Percentiles rank a stretch among this genome's conserved stretches.
Conservation (phyloP, 768 basidiomycete genomes). For the Coprinopsis sp. region DNA sequence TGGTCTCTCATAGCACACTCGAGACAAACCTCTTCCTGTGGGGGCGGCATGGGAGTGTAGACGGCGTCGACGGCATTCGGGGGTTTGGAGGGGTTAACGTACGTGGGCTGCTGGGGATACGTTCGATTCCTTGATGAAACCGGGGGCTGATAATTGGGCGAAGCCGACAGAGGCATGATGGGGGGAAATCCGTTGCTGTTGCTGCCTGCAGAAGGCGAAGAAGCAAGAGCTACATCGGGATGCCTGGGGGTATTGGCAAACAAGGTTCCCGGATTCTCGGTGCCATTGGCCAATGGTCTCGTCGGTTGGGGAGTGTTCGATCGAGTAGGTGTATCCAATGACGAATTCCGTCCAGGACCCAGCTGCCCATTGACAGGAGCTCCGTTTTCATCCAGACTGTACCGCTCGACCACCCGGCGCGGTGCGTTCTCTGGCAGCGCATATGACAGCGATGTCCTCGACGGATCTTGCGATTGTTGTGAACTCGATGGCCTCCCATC, state of each 20-base stretch:
- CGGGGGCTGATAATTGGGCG: conserved; percentile 57
- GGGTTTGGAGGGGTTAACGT: conserved; percentile 53
- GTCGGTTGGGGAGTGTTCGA: conserved; percentile 20
- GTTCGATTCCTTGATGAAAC: conserved; percentile 65
- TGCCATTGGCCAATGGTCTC: conserved; percentile 15
- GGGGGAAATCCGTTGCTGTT: conserved; percentile 30
- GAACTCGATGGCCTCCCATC: conserved; percentile 16
- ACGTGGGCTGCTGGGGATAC: conserved; percentile 73
- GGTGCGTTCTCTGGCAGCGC: conserved; percentile 38
- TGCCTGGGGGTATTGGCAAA: conserved; percentile 43
- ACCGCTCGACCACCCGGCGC: conserved; percentile 47
- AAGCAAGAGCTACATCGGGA: conserved; percentile 31
- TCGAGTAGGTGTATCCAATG: conserved; percentile 23
- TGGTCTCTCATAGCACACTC: conserved; percentile 99
- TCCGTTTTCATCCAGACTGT: conserved; percentile 45
- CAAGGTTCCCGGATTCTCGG: conserved; percentile 25
- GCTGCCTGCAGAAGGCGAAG: conserved; percentile 10
- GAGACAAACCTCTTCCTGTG: conserved; percentile 82
- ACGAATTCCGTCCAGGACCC: conserved; percentile 25
- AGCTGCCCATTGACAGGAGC: conserved; percentile 27
- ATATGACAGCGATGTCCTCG: conserved; percentile 39
- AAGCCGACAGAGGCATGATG: conserved; percentile 54
- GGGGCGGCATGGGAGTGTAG: conserved; percentile 51
- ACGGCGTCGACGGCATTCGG: conserved; percentile 63
- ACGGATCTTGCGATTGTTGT: conserved; percentile 33